phyloP scores from a whole-genome alignment of 495 filamentous ascomycete genomes.

The Penicillium malachiteum region DNA sequence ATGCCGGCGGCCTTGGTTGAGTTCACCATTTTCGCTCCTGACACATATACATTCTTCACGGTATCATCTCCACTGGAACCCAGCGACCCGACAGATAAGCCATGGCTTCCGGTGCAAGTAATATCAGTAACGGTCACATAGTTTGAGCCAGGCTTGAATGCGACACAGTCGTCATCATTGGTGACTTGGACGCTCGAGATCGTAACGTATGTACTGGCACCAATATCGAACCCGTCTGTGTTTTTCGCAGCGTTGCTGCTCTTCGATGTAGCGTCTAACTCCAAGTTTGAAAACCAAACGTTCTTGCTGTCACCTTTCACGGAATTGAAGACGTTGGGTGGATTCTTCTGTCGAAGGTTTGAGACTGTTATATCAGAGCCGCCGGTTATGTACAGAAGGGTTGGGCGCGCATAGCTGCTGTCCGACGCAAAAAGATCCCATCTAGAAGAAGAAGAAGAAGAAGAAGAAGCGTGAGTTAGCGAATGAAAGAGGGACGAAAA shows the following conservation, averaged over 20 bases:
- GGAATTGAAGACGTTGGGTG: constrained; percentile 46
- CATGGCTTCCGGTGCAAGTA: constrained; percentile 44
- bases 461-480: neutral
- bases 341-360: constrained; percentile 37
- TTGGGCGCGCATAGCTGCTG: constrained; percentile 37
- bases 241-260: constrained; percentile 39
- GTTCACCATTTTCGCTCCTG: constrained; percentile 38
- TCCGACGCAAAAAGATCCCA: constrained; percentile 39
- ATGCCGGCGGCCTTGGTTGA: constrained; percentile 46
- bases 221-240: constrained; percentile 48
- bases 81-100: constrained; percentile 41
- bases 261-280: constrained; percentile 35
- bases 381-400: constrained; percentile 41
- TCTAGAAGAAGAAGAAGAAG: constrained; percentile 7
- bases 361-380: constrained; percentile 33
- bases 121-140: constrained; percentile 36
- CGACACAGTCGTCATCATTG: constrained; percentile 50
- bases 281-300: constrained; percentile 32
- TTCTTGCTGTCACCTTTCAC: constrained; percentile 33
- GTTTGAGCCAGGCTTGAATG: constrained; percentile 43
- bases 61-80: constrained; percentile 30
- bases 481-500: neutral
- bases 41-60: constrained; percentile 41
- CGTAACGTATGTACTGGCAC: constrained; percentile 38
- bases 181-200: constrained; percentile 33